Evolutionary conservation across 2,329 filamentous ascomycete species (phyloP), one percentile per base, ranked within the genome.

Genomic region (Rachicladosporium sp.): DNA sequence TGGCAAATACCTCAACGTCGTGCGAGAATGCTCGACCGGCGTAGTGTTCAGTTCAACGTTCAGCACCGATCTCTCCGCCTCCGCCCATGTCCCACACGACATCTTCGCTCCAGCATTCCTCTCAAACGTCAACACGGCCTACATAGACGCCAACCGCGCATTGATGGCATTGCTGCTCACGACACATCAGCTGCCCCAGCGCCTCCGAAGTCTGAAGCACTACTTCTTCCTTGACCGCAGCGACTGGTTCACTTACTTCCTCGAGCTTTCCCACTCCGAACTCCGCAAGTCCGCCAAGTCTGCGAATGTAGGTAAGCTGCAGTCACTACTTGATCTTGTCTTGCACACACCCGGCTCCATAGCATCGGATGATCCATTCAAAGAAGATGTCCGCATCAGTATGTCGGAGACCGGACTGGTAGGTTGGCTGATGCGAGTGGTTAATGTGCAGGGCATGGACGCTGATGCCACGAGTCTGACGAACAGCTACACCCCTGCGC

Each of bases 161-260:
- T 71, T 98, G 13, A 79, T 98, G 64, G 82, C 87, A 44, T 72
- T 98, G 0, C 77, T 98, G 2, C 71, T 98, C 31, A 96, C 89
- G 1, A 91, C 91, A 5, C 91, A 98, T 57, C 84, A 84, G 9
- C 73, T 98, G 4, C 88, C 89, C 1, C 82, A 84, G 21, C 77
- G 91, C 30, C 71, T 98, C 41, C 78, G 82, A 34, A 96, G 89
- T 10, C 69, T 98, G 31, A 98, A 98, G 60, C 91, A 98, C 62
- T 98, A 98, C 66, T 98, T 96, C 68, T 98, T 98, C 69, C 78
- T 98, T 46, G 89, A 96, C 53, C 82, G 88, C 6, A 95, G 91
- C 29, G 91, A 98, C 60, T 98, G 94, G 67, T 96, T 98, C 62
- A 87, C 87, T 2, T 93, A 96, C 62, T 98, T 98, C 60, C 78